Evolutionary conservation across 2,329 filamentous ascomycete species (phyloP).

Genomic region (Nigrospora sphaerica): DNA sequence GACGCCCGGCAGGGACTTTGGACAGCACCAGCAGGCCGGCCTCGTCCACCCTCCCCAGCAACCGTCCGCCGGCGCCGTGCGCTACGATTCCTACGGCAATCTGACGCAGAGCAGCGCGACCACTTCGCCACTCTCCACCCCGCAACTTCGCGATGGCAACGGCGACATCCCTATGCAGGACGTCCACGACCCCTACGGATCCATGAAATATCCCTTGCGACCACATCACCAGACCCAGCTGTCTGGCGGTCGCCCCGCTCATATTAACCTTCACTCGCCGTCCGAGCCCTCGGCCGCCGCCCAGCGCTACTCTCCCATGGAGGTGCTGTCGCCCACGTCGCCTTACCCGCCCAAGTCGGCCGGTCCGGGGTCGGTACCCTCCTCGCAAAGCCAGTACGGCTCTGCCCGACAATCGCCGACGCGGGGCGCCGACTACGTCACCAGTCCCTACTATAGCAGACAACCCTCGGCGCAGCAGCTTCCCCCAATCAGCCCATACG

Average conservation of each 20-base stretch:
- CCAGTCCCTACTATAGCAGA: constrained; percentile 49
- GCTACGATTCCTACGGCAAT: constrained; percentile 55
- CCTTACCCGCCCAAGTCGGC: constrained; percentile 64
- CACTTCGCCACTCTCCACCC: constrained; percentile 51
- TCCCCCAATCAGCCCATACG: constrained; percentile 65
- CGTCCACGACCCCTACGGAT: constrained; percentile 71
- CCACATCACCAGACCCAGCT: constrained; percentile 71
- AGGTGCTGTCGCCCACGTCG: constrained; percentile 72
- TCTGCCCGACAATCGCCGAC: constrained; percentile 71
- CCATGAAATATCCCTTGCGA: constrained; percentile 78
- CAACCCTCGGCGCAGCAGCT: constrained; percentile 54
- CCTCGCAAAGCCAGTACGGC: constrained; percentile 40
- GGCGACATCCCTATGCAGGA: constrained; percentile 84
- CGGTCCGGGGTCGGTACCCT: constrained; percentile 8
- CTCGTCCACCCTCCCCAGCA: constrained; percentile 35
- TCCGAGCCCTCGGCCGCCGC: constrained; percentile 76
- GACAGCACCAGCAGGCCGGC: constrained; percentile 14
- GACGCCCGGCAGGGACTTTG: constrained; percentile 22
- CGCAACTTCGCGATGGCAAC: constrained; percentile 57
- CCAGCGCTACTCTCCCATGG: constrained; percentile 95
- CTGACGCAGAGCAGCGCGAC: constrained; percentile 2
- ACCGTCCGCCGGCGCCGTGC: constrained; percentile 43
- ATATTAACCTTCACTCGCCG: constrained; percentile 59
- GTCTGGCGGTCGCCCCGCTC: constrained; percentile 35
- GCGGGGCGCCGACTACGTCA: constrained; percentile 54